Percentiles rank a stretch among this genome's conserved stretches.
phyloP scores from a whole-genome alignment of 2,329 filamentous ascomycete genomes.

The Westerdykella ornata region DNA sequence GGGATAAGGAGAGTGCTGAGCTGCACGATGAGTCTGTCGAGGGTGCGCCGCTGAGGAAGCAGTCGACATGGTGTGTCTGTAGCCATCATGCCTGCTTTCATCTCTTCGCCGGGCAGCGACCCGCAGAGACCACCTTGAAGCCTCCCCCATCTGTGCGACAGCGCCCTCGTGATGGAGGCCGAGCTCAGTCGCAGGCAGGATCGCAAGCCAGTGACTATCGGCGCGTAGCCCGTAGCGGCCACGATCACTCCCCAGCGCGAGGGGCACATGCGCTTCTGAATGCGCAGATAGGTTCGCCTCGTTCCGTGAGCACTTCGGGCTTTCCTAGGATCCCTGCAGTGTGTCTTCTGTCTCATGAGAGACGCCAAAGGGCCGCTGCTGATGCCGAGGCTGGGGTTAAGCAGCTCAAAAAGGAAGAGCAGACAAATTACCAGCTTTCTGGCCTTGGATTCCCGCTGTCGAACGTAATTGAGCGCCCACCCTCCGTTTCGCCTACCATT shows the following conservation, averaged over 20 bases:
- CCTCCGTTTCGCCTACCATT: constrained; percentile 28
- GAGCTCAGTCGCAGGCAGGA: constrained; percentile 9
- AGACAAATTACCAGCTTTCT: constrained; percentile 19
- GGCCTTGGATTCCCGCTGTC: constrained; percentile 33
- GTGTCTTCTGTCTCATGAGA: constrained; percentile 34
- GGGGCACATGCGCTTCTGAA: too few relatives aligned
- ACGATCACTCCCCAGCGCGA: too few relatives aligned
- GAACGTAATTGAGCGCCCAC: constrained; percentile 21
- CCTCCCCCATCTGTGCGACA: neutral
- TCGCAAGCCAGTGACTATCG: constrained; percentile 13
- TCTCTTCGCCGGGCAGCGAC: constrained; percentile 16
- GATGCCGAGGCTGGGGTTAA: constrained; percentile 15
- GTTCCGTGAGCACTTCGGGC: constrained; percentile 28
- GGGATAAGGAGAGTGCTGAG: constrained; percentile 35
- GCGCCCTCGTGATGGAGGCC: constrained; percentile 10
- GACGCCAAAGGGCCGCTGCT: constrained; percentile 16
- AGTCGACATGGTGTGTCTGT: constrained; percentile 46
- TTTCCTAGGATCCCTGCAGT: constrained; percentile 34
- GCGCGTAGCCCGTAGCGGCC: neutral
- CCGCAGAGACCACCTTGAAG: too few relatives aligned
- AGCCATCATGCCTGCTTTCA: constrained; percentile 55
- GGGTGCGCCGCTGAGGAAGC: constrained; percentile 20
- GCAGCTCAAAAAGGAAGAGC: constrained; percentile 9
- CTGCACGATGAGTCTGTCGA: constrained; percentile 25
- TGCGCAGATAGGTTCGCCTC: too few relatives aligned